Evolutionary conservation across 441 rosid species (phyloP), one percentile per base, ranked within the genome.

Genomic region (Pelargonium myrrhifolium): DNA sequence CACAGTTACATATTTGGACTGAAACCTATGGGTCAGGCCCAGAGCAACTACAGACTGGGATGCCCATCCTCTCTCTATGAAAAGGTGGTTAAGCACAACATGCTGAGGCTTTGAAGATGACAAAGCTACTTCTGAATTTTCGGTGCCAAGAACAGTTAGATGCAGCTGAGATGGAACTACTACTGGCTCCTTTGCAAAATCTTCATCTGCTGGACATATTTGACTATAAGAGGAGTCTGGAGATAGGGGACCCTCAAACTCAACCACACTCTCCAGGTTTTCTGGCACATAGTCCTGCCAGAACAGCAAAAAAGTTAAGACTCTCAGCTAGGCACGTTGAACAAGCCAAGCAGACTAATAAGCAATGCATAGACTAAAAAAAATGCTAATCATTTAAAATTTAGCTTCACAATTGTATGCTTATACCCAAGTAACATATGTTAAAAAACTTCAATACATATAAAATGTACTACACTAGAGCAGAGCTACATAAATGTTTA

Each of bases 1-100:
- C 74, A 93, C 92, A 10, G 98, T 90, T 51, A 89, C 92, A 68
- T 89, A 90, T 75, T 89, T 93, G 45, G 98, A 86, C 78, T 93
- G 72, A 65, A 89, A 90, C 84, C 98, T 78, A 70, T 90, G 93
- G 6, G 97, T 90, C 72, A 86, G 74, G 62, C 98, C 98, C 31
- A 93, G 73, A 14, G 97, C 86, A 68, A 93, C 87, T 26, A 87
- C 76, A 1, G 97, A 83, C 40, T 90, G 88, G 2, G 97, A 80
- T 37, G 87, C 83, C 88, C 93, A 82, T 67, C 88, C 96, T 77
- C 83, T 83, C 80, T 90, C 95, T 65, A 89, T 78, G 71, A 84
- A 87, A 49, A 93, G 28, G 28, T 24, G 28, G 28, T 24, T 24
- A 24, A 24, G 28, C 28, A 24, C 28, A 24, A 24, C 28, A 83